phyloP scores from a whole-genome alignment of 176 grass and related monocot species.

The Phyllostachys edulis region DNA sequence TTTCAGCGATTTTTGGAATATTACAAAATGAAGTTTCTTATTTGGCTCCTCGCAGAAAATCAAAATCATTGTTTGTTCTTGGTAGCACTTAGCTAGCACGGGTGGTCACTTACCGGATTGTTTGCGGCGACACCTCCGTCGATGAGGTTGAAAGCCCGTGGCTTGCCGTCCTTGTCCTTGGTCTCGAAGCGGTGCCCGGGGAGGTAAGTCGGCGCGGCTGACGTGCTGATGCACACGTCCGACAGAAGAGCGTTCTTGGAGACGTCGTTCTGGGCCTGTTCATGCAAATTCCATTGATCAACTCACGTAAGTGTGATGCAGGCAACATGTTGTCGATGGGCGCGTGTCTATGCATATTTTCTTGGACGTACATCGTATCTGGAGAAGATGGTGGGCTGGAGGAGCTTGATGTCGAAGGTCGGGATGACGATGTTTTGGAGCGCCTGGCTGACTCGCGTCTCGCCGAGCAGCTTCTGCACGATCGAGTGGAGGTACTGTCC shows the following conservation, averaged over 20 bases:
- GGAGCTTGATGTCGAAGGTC: slow-evolving; percentile 61
- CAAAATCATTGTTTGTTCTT: too few species aligned
- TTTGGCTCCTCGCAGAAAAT: too few species aligned
- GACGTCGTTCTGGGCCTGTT: background rate
- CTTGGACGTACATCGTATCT: slow-evolving; percentile 19
- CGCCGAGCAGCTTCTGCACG: slow-evolving; percentile 20
- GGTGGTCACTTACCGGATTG: slow-evolving; percentile 41
- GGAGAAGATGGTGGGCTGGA: slow-evolving; percentile 54
- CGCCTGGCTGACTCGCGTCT: slow-evolving; percentile 7
- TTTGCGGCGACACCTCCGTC: slow-evolving; percentile 70
- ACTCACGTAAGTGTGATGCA: background rate
- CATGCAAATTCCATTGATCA: background rate
- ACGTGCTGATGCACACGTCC: slow-evolving; percentile 66
- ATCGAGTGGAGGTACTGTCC: slow-evolving; percentile 42
- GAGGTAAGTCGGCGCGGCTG: slow-evolving; percentile 45
- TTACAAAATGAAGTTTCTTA: too few species aligned
- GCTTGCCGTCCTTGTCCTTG: slow-evolving; percentile 31
- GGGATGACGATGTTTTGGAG: slow-evolving; percentile 45
- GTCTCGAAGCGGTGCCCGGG: slow-evolving; percentile 53
- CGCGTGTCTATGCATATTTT: background rate
- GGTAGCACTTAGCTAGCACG: too few species aligned
- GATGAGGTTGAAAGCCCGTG: slow-evolving; percentile 57
- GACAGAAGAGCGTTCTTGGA: slow-evolving; percentile 51
- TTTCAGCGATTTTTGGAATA: too few species aligned
- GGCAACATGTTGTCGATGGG: background rate